Base-by-base conservation (phyloP, 768 basidiomycete genomes). In the Termitomyces sp. region DNA sequence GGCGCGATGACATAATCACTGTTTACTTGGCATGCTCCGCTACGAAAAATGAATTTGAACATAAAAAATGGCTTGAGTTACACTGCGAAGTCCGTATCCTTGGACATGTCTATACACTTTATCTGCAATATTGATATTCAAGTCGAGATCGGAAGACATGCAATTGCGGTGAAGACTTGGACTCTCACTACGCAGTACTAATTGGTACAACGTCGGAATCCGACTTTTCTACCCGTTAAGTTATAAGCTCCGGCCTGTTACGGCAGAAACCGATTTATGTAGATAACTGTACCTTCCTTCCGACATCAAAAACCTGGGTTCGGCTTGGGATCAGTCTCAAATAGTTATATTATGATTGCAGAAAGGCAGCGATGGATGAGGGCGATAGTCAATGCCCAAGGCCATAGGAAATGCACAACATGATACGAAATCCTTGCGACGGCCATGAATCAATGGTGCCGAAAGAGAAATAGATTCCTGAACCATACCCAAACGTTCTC, bases 391-490 rank as follows among this genome's bases (percentile, higher is more conserved):
- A 15, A 36, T 56, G 32, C 56, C 36, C 46, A 40, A 43, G 29
- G 32, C 9, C 49, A 32, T 34, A 32, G 6, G 37, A 48, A 20
- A 48, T 36, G 36, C 15, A 25, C 34, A 25, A 48, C n/a, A 15
- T 17, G 14, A 57, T 47, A 57, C 17, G 40, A 32, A 55, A 54
- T 34, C 8, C 38, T 42, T 59, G 7, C 57, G 10, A 37, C 29
- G 25, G 20, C n/a, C 31, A 56, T 53, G 61, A 53, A 56, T 62
- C 63, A 57, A 54, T 52, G 57, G 57, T 60, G 25, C 29, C 50
- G 47, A 52, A 67, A 50, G n/a, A 57, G 45, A 10, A 64, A 37
- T 29, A 62, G 29, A 42, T 51, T 63, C 54, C 38, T 47, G 12
- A 62, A 45, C 49, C 49, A 49, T 56, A 54, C 48, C 52, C 59